phyloP scores from a whole-genome alignment of 257 asterid genomes.

The Nicotiana obtusifolia region DNA sequence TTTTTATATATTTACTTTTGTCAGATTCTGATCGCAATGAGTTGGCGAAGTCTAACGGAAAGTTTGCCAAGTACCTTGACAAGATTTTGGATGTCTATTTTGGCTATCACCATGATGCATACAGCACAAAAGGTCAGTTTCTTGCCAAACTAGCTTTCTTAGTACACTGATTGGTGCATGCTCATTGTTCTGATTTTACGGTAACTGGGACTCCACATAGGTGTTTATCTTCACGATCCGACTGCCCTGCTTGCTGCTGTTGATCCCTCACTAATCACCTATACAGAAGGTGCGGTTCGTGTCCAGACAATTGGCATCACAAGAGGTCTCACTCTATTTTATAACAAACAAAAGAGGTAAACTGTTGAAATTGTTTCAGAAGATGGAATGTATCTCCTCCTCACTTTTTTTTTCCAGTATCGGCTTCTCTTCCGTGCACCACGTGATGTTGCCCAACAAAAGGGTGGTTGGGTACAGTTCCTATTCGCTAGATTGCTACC shows the following conservation, averaged over 20 bases:
- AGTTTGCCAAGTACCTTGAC: constrained; percentile 68
- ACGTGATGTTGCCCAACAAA: background rate
- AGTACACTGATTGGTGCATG: background rate
- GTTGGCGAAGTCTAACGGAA: constrained; percentile 60
- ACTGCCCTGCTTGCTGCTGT: constrained; percentile 86
- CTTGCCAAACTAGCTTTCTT: background rate
- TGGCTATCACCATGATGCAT: constrained; percentile 77
- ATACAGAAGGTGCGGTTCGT: constrained; percentile 79
- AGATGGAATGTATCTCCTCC: background rate
- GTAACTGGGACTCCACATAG: constrained; percentile 28
- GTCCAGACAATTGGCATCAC: constrained; percentile 87
- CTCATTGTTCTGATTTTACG: background rate
- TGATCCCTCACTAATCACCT: constrained; percentile 76
- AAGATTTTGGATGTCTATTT: constrained; percentile 80
- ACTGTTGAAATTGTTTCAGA: background rate
- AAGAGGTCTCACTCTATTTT: constrained; percentile 78
- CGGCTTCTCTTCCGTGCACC: background rate
- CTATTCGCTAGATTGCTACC: background rate
- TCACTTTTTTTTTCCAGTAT: background rate
- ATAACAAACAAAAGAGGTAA: constrained; percentile 86
- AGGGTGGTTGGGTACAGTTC: background rate
- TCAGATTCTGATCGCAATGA: constrained; percentile 71
- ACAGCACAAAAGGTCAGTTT: constrained; percentile 68
- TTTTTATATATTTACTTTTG: background rate
- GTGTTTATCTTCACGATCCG: constrained; percentile 96